These are phyloP conservation scores for Pseudogymnoascus sp. DNA, from an alignment of 2,329 filamentous ascomycete species.

Conservation along the genomic window DNA sequence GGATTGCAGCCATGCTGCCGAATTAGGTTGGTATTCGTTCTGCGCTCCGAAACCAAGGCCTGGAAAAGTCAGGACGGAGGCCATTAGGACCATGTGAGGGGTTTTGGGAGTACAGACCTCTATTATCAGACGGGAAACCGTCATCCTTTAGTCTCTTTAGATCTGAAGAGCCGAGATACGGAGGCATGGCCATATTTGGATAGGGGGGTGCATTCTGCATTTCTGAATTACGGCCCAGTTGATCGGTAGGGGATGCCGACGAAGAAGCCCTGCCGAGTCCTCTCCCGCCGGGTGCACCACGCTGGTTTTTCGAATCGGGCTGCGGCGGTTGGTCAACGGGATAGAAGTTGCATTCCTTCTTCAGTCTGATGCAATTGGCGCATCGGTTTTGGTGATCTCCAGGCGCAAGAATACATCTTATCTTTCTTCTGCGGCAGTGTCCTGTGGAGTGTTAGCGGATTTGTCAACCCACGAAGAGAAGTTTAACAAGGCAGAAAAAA, in stretches of 20 bases:
- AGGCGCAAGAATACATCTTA: conserved; percentile 73
- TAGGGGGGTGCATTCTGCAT: conserved; percentile 36
- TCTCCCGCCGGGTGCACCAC: conserved; percentile 27
- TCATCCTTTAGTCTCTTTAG: conserved; percentile 33
- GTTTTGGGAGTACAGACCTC: conserved; percentile 21
- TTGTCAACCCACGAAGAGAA: conserved; percentile 3
- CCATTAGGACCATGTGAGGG: background rate
- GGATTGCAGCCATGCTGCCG: conserved; percentile 36
- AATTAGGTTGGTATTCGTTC: conserved; percentile 10
- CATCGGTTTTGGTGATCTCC: conserved; percentile 71
- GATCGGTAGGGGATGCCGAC: conserved; percentile 42
- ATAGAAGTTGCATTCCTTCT: conserved; percentile 89
- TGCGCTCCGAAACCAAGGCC: conserved; percentile 2
- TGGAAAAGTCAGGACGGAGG: background rate
- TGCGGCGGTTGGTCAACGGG: conserved; percentile 72
- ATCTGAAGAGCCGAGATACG: conserved; percentile 36
- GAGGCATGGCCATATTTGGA: conserved; percentile 37
- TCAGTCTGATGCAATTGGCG: conserved; percentile 85
- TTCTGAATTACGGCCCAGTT: conserved; percentile 37
- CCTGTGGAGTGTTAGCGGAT: conserved; percentile 42
- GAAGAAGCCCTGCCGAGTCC: background rate
- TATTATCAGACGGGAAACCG: conserved; percentile 28
- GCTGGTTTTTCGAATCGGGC: conserved; percentile 30
- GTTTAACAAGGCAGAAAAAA: conserved; percentile 11
- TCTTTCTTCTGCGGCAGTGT: conserved; percentile 88